A percentile compares a stretch with the other conserved stretches of the same genome.
Conservation (phyloP, 2,329 filamentous ascomycete genomes). For the Colletotrichum camelliae region DNA sequence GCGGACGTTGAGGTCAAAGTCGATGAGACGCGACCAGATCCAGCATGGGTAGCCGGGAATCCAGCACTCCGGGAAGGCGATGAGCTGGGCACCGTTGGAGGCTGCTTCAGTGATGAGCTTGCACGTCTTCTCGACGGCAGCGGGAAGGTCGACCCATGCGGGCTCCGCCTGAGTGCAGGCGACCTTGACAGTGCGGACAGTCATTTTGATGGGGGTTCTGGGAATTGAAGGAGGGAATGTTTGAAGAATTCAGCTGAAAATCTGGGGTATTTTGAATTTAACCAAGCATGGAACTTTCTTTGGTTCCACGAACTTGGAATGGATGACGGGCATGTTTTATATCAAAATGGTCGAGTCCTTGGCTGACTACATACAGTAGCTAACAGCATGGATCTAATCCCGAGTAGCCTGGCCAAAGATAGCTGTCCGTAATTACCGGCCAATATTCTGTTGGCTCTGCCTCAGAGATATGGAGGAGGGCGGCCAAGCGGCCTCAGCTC, state of each 20-base stretch:
- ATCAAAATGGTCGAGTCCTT: background rate
- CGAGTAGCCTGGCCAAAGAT: background rate
- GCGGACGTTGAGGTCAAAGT: constrained; percentile 28
- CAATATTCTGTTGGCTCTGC: background rate
- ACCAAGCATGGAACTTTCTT: background rate
- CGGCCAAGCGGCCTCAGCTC: background rate
- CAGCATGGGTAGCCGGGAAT: constrained; percentile 60
- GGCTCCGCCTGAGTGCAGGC: constrained; percentile 64
- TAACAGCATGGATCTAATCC: background rate
- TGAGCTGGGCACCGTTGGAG: constrained; percentile 55
- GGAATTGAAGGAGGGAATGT: background rate
- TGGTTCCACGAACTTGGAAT: background rate
- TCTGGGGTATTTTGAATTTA: background rate
- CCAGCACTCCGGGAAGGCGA: constrained; percentile 61
- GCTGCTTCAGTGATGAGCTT: constrained; percentile 61
- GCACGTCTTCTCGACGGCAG: constrained; percentile 61
- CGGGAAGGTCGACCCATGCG: constrained; percentile 63
- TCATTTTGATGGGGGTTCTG: background rate
- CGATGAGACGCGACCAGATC: constrained; percentile 38
- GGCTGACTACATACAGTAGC: background rate
- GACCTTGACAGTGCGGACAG: constrained; percentile 32
- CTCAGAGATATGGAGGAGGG: background rate
- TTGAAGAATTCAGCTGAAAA: background rate
- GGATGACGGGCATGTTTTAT: background rate
- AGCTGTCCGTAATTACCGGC: background rate